phyloP scores from a whole-genome alignment of 345 rosid genomes.

The Arabidopsis thaliana region TAIR10.1 NC_003075.7:8858001-8858500 shows the following conservation, averaged over 20 bases:
- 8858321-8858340: constrained; percentile 56
- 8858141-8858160: constrained; percentile 84
- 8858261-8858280: constrained; percentile 42
- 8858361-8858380: constrained; percentile 57
- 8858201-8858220: constrained; percentile 47
- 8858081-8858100: constrained; percentile 71
- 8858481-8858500: constrained; percentile 66
- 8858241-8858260: constrained; percentile 49
- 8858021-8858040: constrained; percentile 54
- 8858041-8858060: constrained; percentile 59
- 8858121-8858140: constrained; percentile 62
- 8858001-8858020: constrained; percentile 61
- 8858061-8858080: constrained; percentile 67
- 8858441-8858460: constrained; percentile 67
- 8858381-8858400: constrained; percentile 47
- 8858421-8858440: constrained; percentile 62
- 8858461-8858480: constrained; percentile 76
- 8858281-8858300: constrained; percentile 58
- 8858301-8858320: constrained; percentile 67
- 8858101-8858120: constrained; percentile 90
- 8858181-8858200: constrained; percentile 64
- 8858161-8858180: constrained; percentile 73
- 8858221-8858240: constrained; percentile 52
- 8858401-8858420: constrained; percentile 70
- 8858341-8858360: constrained; percentile 50